Evolutionary conservation across 2,329 filamentous ascomycete species (phyloP), one percentile per base, ranked within the genome.

Genomic region (Fusarium buharicum): DNA sequence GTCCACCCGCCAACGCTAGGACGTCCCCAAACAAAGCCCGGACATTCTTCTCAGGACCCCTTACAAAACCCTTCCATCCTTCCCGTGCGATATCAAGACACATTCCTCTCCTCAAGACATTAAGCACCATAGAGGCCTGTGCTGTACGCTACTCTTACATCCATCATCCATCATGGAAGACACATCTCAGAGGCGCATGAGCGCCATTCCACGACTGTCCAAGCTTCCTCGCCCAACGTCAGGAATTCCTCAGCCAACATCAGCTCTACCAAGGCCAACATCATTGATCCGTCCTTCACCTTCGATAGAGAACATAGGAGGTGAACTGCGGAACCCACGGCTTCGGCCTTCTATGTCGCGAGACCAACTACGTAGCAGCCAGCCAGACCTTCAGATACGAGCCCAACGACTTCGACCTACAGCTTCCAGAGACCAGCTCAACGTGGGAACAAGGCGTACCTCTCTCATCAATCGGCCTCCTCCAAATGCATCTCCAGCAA

Each of bases 261-360:
- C 69, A 10, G 45, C 56, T 18, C 45, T 71, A 27, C 68, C 68
- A 3, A 55, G 67, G 14, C 72, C 73, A 1, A 46, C 72, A 4
- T 72, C 74, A 10, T 51, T 64, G 13, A 53, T 75, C 54, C 72
- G 74, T 4, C 58, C 70, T 16, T 60, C 66, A 4, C 64, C 73
- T 5, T 75, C 75, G 1, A 64, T 70, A 31, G 73, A 76, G 27
- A 72, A 66, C 6, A 51, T 60, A 6, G 64, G 46, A 9, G 69
- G 68, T 17, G 75, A 77, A 24, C 61, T 79, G 38, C 75, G 75
- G 55, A 76, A 75, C 40, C 77, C 79, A 14, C 77, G 77, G 50
- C 72, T 81, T 12, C 77, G 79, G 27, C 57, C 75, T 22, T 70
- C 77, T n/a, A 49, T 76, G 40, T 80, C 81, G 4, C 74, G 77